Evolutionary conservation across 192 early-diverging fungal species (phyloP).

Genomic region (Chytriomyces hyalinus): DNA sequence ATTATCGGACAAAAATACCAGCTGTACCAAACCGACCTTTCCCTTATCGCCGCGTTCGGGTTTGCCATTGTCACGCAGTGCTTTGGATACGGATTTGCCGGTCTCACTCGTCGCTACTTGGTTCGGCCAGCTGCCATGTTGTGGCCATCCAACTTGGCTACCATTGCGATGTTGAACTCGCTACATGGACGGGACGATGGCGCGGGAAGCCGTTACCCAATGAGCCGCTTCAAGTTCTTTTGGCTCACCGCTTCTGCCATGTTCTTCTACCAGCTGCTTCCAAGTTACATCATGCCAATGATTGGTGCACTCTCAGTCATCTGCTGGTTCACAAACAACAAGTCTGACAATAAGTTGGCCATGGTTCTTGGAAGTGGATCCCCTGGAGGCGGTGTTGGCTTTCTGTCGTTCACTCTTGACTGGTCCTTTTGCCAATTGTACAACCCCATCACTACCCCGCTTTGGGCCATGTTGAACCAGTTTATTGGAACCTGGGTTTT

Average conservation of each 20-base stretch:
- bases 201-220: neutral
- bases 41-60: too few species aligned
- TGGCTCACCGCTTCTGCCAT: neutral
- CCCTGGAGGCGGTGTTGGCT: slow-evolving; percentile 5
- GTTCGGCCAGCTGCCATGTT: too few species aligned
- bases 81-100: too few species aligned
- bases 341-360: neutral
- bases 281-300: slow-evolving; percentile 32
- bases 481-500: slow-evolving; percentile 8
- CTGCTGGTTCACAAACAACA: slow-evolving; percentile 7
- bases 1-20: too few species aligned
- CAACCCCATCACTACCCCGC: slow-evolving; percentile 17
- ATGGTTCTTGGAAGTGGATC: slow-evolving; percentile 12
- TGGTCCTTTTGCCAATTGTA: neutral
- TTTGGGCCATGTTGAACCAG: slow-evolving; percentile 27
- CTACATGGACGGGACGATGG: neutral
- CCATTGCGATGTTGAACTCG: too few species aligned
- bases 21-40: too few species aligned
- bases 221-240: neutral
- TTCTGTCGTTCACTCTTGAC: slow-evolving; percentile 2
- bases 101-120: too few species aligned
- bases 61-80: too few species aligned
- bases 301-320: slow-evolving; percentile 35
- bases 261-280: slow-evolving; percentile 16
- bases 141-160: too few species aligned